phyloP scores from a whole-genome alignment of 805 yeast genomes.

The Wickerhamiella slavikovae region DNA sequence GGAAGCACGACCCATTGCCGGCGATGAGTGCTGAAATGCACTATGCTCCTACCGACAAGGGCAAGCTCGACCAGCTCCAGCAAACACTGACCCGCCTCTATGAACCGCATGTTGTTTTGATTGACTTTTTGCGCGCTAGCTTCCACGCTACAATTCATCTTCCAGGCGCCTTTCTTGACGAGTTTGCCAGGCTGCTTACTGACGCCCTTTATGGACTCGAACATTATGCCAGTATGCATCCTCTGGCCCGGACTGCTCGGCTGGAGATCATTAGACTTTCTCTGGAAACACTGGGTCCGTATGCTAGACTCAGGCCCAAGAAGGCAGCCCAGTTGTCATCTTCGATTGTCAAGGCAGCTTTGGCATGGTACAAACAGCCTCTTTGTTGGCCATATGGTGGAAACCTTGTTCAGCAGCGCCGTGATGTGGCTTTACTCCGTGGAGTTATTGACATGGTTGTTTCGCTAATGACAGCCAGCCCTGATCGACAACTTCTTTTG shows the following conservation, averaged over 20 bases:
- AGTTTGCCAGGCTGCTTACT: slow-evolving; percentile 38
- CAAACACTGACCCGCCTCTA: slow-evolving; percentile 26
- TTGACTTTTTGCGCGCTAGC: slow-evolving; percentile 48
- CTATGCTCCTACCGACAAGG: slow-evolving; percentile 65
- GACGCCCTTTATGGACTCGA: slow-evolving; percentile 29
- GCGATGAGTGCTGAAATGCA: slow-evolving; percentile 66
- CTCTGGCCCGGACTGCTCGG: slow-evolving; percentile 54
- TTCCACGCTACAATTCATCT: slow-evolving; percentile 63
- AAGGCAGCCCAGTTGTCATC: slow-evolving; percentile 28
- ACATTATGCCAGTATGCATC: slow-evolving; percentile 51
- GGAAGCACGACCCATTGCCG: slow-evolving; percentile 28
- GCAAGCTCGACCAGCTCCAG: slow-evolving; percentile 32
- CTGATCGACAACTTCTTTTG: slow-evolving; percentile 25
- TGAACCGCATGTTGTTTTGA: slow-evolving; percentile 51
- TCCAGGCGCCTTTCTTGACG: slow-evolving; percentile 36
- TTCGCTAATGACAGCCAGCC: slow-evolving; percentile 4
- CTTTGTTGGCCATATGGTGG: slow-evolving; percentile 70
- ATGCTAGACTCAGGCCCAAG: slow-evolving; percentile 24
- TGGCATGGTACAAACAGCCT: slow-evolving; percentile 57
- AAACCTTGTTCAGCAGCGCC: slow-evolving; percentile 45
- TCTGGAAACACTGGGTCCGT: slow-evolving; percentile 39
- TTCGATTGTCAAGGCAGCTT: slow-evolving; percentile 39
- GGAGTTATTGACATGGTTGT: slow-evolving; percentile 25
- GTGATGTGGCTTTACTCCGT: slow-evolving; percentile 41
- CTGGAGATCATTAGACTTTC: slow-evolving; percentile 56